These are phyloP conservation scores for Sisymbrium irio DNA, from an alignment of 345 rosid species.

Conservation along the genomic window DNA sequence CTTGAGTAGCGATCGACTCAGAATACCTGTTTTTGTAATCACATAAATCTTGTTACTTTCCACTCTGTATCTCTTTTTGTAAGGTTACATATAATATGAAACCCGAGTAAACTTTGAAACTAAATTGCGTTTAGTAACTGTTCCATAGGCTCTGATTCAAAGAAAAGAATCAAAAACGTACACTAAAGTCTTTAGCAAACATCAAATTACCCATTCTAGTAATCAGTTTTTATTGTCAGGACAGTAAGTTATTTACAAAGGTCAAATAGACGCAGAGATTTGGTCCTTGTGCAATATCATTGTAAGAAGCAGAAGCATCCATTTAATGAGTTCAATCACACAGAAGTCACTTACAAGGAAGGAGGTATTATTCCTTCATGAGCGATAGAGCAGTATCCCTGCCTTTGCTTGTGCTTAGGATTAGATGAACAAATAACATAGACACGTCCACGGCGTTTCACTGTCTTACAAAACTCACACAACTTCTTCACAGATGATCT, in stretches of 20 bases:
- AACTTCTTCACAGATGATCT: conserved; percentile 93
- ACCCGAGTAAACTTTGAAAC: background rate
- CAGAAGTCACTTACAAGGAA: conserved; percentile 36
- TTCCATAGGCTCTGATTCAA: background rate
- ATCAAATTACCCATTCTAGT: background rate
- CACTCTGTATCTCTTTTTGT: background rate
- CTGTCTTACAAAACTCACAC: conserved; percentile 87
- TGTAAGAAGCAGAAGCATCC: background rate
- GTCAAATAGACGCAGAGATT: background rate
- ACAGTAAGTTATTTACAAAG: background rate
- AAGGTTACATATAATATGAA: background rate
- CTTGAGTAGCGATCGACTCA: conserved; percentile 40
- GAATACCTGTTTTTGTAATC: conserved; percentile 38
- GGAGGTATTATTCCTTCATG: conserved; percentile 40
- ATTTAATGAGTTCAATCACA: background rate
- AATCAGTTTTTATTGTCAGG: background rate
- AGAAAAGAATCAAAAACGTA: background rate
- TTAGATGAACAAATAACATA: conserved; percentile 68
- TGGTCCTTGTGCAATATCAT: background rate
- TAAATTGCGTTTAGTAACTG: background rate
- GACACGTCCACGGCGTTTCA: conserved; percentile 86
- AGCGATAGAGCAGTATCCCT: conserved; percentile 61
- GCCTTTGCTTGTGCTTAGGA: conserved; percentile 93
- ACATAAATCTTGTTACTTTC: background rate
- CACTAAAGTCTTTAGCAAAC: background rate